Evolutionary conservation across 352 stramenopile species (phyloP).

Genomic region (Globisporangium okanoganense): DNA sequence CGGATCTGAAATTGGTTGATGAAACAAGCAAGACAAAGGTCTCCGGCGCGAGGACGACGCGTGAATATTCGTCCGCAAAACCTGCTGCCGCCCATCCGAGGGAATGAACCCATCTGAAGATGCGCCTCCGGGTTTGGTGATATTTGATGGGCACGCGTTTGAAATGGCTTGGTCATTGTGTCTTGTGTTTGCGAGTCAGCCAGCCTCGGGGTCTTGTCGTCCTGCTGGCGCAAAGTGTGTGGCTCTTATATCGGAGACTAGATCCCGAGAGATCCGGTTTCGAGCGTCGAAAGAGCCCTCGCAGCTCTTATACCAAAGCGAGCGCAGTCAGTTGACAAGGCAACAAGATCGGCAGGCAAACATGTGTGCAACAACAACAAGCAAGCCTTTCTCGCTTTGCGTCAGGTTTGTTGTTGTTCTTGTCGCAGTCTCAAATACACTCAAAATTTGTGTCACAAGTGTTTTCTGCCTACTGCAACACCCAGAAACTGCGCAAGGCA

Average conservation of each 20-base stretch:
- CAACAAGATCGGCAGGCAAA: not conserved
- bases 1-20: too few species aligned
- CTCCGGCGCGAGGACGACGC: not conserved
- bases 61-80: not conserved
- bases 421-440: not conserved
- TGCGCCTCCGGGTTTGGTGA: not conserved
- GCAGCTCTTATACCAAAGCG: not conserved
- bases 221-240: not conserved
- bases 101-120: not conserved
- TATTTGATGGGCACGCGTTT: not conserved
- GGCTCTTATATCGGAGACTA: too few species aligned
- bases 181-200: not conserved
- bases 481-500: not conserved
- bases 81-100: not conserved
- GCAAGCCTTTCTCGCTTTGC: not conserved
- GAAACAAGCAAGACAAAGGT: not conserved
- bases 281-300: not conserved
- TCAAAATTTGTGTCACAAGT: not conserved
- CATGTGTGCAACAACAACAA: not conserved
- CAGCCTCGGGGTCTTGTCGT: not conserved
- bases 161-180: not conserved
- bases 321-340: not conserved
- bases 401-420: not conserved
- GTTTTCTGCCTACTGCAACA: not conserved
- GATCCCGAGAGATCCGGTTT: conserved; percentile 2